A percentile compares a stretch with the other conserved stretches of the same genome.
These are phyloP conservation scores for Hirsutella thompsonii DNA, from an alignment of 2,329 filamentous ascomycete species.

Conservation along the genomic window DNA sequence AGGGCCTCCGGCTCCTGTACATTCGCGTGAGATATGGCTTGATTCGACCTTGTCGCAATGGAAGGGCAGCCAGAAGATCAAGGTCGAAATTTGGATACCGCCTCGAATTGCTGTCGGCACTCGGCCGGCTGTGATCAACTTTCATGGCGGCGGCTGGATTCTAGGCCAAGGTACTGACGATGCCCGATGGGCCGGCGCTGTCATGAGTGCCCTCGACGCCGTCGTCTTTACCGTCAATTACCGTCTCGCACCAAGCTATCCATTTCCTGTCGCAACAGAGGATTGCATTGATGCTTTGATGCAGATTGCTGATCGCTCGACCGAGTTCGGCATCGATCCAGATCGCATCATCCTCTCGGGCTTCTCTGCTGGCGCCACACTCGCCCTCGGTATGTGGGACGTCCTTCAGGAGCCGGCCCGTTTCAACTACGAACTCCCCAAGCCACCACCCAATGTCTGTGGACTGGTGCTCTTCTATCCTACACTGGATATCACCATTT, in stretches of 20 bases:
- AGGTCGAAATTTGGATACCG: constrained; percentile 33
- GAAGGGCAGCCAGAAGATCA: constrained; percentile 25
- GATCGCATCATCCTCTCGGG: constrained; percentile 45
- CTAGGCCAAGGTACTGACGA: constrained; percentile 51
- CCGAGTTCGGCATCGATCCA: constrained; percentile 44
- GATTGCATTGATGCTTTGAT: constrained; percentile 51
- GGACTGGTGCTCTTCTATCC: constrained; percentile 50
- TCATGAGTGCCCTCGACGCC: constrained; percentile 37
- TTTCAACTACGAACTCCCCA: constrained; percentile 22
- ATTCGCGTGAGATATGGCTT: constrained; percentile 25
- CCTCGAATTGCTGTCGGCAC: constrained; percentile 18
- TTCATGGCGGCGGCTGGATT: constrained; percentile 56
- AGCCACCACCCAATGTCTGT: constrained; percentile 31
- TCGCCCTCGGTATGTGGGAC: constrained; percentile 35
- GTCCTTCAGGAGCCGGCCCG: constrained; percentile 29
- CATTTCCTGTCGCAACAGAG: constrained; percentile 52
- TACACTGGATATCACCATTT: constrained; percentile 45
- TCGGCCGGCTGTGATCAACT: constrained; percentile 48
- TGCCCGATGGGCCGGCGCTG: constrained; percentile 43
- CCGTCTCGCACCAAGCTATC: constrained; percentile 51
- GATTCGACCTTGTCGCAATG: constrained; percentile 27
- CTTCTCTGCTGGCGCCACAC: constrained; percentile 50
- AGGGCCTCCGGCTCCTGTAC: constrained; percentile 24
- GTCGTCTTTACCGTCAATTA: constrained; percentile 55
- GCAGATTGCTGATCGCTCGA: constrained; percentile 44